phyloP scores from a whole-genome alignment of 306 rosid genomes.

The Phaseolus lunatus region DNA sequence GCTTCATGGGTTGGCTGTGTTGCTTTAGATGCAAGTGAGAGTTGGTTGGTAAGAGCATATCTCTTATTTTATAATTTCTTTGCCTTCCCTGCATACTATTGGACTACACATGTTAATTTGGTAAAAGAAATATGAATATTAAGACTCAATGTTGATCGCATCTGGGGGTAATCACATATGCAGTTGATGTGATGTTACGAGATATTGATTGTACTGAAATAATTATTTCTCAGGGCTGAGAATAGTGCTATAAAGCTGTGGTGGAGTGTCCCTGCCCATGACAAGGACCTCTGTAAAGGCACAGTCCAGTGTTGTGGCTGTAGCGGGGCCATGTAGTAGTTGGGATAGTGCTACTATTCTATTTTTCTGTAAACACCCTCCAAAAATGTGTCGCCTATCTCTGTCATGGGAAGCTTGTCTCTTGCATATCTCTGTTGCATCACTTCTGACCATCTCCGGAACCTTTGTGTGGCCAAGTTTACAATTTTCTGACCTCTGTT shows the following conservation, averaged over 20 bases:
- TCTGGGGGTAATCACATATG: constrained; percentile 13
- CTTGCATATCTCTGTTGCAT: not conserved
- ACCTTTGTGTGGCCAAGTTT: not conserved
- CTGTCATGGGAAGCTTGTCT: not conserved
- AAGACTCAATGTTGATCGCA: constrained; percentile 11
- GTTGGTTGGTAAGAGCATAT: constrained; percentile 86
- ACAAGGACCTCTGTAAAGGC: not conserved
- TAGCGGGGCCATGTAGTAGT: not conserved
- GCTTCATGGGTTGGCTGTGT: constrained; percentile 73
- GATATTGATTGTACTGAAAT: constrained; percentile 1
- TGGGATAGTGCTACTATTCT: not conserved
- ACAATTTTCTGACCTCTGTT: not conserved
- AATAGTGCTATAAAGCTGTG: not conserved
- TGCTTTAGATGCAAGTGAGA: constrained; percentile 87
- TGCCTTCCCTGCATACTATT: constrained; percentile 21
- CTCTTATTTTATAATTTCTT: constrained; percentile 18
- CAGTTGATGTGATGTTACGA: constrained; percentile 26
- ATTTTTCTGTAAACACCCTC: not conserved
- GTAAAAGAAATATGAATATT: constrained; percentile 27
- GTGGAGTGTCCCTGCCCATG: not conserved
- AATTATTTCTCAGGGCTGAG: not conserved
- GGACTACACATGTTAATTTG: constrained; percentile 12
- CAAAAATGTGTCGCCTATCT: not conserved
- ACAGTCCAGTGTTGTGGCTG: not conserved
- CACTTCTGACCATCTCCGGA: not conserved